Base-by-base conservation (phyloP, 108 stramenopile genomes). In the Nitzschia sp. region DNA sequence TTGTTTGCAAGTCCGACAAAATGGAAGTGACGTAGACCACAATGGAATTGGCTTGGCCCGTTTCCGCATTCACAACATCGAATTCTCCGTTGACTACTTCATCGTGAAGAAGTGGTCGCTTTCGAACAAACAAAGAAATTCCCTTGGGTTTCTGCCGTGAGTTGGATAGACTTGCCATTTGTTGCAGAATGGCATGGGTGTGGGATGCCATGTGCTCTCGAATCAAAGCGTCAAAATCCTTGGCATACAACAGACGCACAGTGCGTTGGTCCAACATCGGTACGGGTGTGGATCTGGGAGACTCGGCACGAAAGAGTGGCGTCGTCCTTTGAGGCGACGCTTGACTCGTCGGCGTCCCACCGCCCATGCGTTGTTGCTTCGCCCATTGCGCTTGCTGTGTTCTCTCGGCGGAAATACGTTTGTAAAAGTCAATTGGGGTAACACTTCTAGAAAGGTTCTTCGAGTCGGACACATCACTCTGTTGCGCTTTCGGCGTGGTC, bases 11-110 rank as follows among this genome's bases (percentile, higher is more conserved):
- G 42, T 68, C 67, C 2, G 58, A 34, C 8, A 75, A 32, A 17
- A 68, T 23, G 38, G 29, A 56, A 25, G 74, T 54, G 45, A 67
- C 54, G 42, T 75, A 75, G 3, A 75, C 56, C 27, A 67, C 30
- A 25, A 75, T 46, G 1, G 65, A 19, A 27, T 36, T 56, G 17
- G 74, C 18, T 24, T 38, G 32, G 21, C 38, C 42, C 1, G 53
- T 18, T 6, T 58, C 58, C 21, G 66, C 48, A 21, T 75, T 66
- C 31, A 75, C 51, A n/a, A 75, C 42, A 35, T 59, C 51, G 25
- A 59, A 62, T 8, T 75, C 67, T 1, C 74, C 74, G 23, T 30
- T 27, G 28, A 34, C 34, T 2, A 68, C 18, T 46, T 75, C 74
- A 15, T 62, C 32, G 4, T 75, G 29, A 8, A 30, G 25, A 21